These are phyloP conservation scores for Claviceps sp. DNA, from an alignment of 2,329 filamentous ascomycete species.

Conservation along the genomic window DNA sequence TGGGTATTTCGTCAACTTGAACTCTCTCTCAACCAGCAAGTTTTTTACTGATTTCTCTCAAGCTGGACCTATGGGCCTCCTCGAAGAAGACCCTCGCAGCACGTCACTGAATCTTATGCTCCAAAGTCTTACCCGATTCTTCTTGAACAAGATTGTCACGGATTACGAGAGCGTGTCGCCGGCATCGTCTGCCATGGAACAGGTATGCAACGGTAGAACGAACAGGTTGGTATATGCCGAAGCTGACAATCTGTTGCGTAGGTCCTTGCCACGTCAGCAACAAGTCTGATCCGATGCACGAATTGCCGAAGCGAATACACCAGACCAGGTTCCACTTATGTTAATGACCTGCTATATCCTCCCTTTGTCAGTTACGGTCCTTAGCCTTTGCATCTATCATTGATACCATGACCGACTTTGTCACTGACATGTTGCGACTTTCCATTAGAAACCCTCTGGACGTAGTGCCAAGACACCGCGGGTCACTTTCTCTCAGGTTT, in stretches of 20 bases:
- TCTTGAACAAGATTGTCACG: conserved; percentile 65
- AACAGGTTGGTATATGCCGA: neutral
- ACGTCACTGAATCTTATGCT: conserved; percentile 68
- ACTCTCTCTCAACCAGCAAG: neutral
- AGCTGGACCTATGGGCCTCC: conserved; percentile 61
- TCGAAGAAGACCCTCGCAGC: conserved; percentile 71
- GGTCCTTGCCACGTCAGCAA: conserved; percentile 55
- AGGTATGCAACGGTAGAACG: conserved; percentile 28
- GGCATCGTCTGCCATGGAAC: conserved; percentile 53
- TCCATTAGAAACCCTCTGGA: conserved; percentile 30
- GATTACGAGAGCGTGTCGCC: conserved; percentile 61
- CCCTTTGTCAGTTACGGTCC: conserved; percentile 16
- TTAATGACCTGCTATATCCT: conserved; percentile 79
- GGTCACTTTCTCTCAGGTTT: conserved; percentile 70
- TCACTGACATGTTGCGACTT: neutral
- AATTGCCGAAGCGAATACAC: conserved; percentile 80
- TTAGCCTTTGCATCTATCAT: neutral
- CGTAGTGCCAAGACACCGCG: conserved; percentile 38
- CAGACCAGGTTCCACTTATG: conserved; percentile 62
- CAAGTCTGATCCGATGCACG: conserved; percentile 67
- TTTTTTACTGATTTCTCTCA: conserved; percentile 2
- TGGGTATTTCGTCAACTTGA: neutral
- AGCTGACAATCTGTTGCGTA: conserved; percentile 1
- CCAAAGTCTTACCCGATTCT: conserved; percentile 72
- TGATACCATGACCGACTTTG: neutral